These are phyloP conservation scores for Epithemia pelagica DNA, from an alignment of 108 stramenopile species.

Conservation along the genomic window DNA sequence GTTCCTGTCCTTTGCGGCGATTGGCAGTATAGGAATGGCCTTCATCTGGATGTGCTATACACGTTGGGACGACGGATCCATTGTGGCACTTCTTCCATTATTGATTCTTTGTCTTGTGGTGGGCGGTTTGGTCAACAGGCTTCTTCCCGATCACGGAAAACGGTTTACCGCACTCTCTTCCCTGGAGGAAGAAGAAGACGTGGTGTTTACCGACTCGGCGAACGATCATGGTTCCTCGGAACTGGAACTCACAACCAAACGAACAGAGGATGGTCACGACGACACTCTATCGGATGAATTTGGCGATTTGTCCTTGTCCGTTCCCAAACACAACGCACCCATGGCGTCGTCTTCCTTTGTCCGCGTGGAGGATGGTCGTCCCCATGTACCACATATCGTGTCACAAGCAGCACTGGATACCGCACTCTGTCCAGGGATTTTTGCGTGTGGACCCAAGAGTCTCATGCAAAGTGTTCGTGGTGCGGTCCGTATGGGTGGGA, in stretches of 20 bases:
- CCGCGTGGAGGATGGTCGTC: constrained; percentile 2
- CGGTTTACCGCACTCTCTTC: neutral
- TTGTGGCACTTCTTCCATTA: neutral
- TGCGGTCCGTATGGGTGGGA: neutral
- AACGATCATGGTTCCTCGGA: neutral
- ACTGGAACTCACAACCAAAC: neutral
- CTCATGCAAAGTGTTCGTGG: constrained; percentile 5
- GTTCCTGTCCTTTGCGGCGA: neutral
- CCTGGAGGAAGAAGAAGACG: neutral
- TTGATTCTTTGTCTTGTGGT: neutral
- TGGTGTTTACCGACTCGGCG: neutral
- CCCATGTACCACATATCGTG: neutral
- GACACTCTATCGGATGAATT: neutral
- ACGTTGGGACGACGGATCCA: neutral
- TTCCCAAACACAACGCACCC: neutral
- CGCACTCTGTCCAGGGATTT: constrained; percentile 4
- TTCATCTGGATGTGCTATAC: neutral
- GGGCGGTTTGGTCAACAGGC: neutral
- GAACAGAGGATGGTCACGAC: neutral
- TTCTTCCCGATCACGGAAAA: neutral
- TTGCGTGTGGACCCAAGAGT: constrained; percentile 7
- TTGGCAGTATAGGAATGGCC: neutral
- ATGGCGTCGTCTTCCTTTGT: neutral
- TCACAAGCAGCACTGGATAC: neutral
- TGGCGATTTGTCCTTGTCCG: too few species aligned